Base-by-base conservation (phyloP, 2,329 filamentous ascomycete genomes). In the Fusarium globosum region DNA sequence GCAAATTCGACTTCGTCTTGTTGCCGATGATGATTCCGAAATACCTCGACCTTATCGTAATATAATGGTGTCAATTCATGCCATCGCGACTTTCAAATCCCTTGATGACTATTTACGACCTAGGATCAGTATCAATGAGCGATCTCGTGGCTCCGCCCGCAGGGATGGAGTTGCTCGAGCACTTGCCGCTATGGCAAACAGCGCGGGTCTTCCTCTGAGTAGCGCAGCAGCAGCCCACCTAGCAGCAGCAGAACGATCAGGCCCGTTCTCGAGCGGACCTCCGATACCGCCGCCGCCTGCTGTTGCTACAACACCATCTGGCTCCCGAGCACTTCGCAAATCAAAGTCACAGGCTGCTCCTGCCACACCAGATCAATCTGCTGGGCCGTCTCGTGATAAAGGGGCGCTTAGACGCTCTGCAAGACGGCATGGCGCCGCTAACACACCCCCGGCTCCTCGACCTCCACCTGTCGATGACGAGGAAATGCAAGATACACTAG, bases 11-110 rank as follows among this genome's bases (percentile, higher is more conserved):
- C 88, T 99, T 49, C 95, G 94, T 76, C 87, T 99, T 39, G 89
- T 95, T 42, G 96, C 96, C 4, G 95, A 97, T 75, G 95, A 97
- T 3, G 92, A 95, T 52, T 96, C 95, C 2, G 94, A 96, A 55
- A 96, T 99, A 68, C 96, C 96, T 23, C 89, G 91, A 41, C 88
- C 92, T 0, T 98, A 97, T 80, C 90, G 94, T 28, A 97, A 96
- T 75, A 97, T 99, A 72, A 98, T 98, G 93, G 96, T 99, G 2
- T 97, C 95, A 1, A 99, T 99, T 65, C 96, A 99, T 81, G 96
- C 96, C 21, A 98, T 99, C 78, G 96, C 96, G 6, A 98, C 95
- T 0, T 98, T 99, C 86, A 98, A 98, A 81, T 94, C 96, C 1
- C 85, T 99, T 30, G 96, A 98, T 79, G 96, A 99, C 80, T 99